Evolutionary conservation across 2,329 filamentous ascomycete species (phyloP).

Genomic region (Biscogniauxia mediterranea): DNA sequence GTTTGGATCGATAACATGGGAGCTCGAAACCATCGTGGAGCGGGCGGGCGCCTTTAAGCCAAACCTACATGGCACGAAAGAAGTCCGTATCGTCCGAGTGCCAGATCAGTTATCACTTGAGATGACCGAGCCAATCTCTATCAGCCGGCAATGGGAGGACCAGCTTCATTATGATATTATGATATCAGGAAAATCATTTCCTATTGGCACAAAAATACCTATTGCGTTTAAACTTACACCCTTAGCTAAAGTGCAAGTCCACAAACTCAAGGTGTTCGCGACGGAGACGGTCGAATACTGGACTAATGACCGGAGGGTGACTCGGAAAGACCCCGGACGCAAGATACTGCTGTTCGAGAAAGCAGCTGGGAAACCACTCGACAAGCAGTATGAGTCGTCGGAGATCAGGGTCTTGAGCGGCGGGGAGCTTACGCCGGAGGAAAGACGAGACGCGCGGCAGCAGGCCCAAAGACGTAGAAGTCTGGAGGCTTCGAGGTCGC

Average conservation of each 20-base stretch:
- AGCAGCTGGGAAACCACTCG: constrained; percentile 72
- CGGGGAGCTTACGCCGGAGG: constrained; percentile 64
- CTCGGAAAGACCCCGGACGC: constrained; percentile 76
- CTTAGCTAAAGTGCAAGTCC: constrained; percentile 87
- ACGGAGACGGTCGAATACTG: constrained; percentile 92
- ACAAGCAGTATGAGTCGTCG: constrained; percentile 70
- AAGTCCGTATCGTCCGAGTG: constrained; percentile 79
- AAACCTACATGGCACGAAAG: constrained; percentile 78
- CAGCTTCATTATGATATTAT: constrained; percentile 95
- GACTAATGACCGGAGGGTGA: constrained; percentile 80
- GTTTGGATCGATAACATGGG: constrained; percentile 83
- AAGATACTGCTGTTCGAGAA: constrained; percentile 90
- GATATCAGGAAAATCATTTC: constrained; percentile 93
- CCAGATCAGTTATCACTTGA: constrained; percentile 86
- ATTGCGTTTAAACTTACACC: constrained; percentile 94
- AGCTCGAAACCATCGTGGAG: constrained; percentile 80
- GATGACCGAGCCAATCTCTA: constrained; percentile 89
- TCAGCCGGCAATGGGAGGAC: constrained; percentile 91
- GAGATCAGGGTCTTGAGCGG: constrained; percentile 75
- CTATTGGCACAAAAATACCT: constrained; percentile 81
- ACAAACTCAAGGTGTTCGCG: constrained; percentile 86
- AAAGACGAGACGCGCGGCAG: constrained; percentile 48
- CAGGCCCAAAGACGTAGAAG: constrained; percentile 51
- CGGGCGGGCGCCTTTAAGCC: constrained; percentile 86
- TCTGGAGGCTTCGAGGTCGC: constrained; percentile 46